Evolutionary conservation across 257 asterid genomes (phyloP).

Genomic region (Solanum ahanhuiri): DNA sequence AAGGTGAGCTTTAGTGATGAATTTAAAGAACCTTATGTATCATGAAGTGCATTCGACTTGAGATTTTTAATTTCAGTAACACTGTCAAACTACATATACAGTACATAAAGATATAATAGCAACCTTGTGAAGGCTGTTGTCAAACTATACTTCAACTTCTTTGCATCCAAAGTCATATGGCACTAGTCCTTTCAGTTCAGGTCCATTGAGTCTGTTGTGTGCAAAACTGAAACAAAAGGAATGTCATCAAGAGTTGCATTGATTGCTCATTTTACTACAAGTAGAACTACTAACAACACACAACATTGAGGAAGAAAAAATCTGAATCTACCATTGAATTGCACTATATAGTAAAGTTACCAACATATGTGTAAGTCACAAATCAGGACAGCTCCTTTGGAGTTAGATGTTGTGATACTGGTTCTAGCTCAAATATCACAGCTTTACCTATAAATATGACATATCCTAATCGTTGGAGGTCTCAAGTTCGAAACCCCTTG

Average conservation of each 20-base stretch:
- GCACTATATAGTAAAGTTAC: neutral
- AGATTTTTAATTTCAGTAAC: neutral
- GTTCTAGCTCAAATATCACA: neutral
- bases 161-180: conserved; percentile 81
- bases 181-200: conserved; percentile 83
- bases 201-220: conserved; percentile 68
- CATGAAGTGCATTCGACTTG: neutral
- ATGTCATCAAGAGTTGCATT: neutral
- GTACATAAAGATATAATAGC: neutral
- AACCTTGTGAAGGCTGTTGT: neutral
- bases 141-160: neutral
- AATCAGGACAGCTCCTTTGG: neutral
- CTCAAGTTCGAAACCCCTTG: too few relatives aligned
- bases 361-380: neutral
- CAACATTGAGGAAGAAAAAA: neutral
- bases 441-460: neutral
- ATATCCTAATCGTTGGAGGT: neutral
- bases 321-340: neutral
- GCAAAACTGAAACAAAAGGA: conserved; percentile 34
- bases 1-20: neutral
- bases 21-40: neutral
- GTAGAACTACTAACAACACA: neutral
- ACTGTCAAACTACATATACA: neutral
- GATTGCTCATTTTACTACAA: neutral
- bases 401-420: neutral